Evolutionary conservation across 768 basidiomycete species (phyloP).

Genomic region (Psilocybe subaeruginosa): DNA sequence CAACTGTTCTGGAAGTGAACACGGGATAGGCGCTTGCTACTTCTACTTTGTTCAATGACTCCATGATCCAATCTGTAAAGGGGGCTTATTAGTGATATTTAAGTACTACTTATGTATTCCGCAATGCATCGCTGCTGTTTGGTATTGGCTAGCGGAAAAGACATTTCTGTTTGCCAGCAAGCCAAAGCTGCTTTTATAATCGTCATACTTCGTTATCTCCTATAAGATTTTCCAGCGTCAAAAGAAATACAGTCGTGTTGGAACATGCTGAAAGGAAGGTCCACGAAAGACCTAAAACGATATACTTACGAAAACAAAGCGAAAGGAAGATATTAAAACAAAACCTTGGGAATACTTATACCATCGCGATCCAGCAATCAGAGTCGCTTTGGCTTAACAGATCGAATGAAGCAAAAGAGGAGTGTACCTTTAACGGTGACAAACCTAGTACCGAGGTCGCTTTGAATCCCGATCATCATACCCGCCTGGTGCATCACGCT

Average conservation of each 20-base stretch:
- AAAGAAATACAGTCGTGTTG: slow-evolving; percentile 12
- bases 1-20: background rate
- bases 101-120: no score
- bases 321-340: slow-evolving; percentile 15
- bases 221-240: background rate
- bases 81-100: background rate
- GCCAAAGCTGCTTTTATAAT: background rate
- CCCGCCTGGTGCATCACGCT: slow-evolving; percentile 76
- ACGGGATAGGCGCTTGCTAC: background rate
- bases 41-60: background rate
- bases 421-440: slow-evolving; percentile 27
- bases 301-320: slow-evolving; percentile 27
- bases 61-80: background rate
- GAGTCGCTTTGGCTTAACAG: slow-evolving; percentile 24
- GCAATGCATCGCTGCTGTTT: background rate
- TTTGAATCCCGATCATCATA: slow-evolving; percentile 84
- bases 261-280: slow-evolving; percentile 1
- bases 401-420: slow-evolving; percentile 22
- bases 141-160: background rate
- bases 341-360: slow-evolving; percentile 27
- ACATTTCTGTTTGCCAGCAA: background rate
- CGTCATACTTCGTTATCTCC: background rate
- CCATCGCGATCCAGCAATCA: slow-evolving; percentile 20
- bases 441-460: slow-evolving; percentile 76
- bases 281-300: slow-evolving; percentile 9